phyloP scores from a whole-genome alignment of 1,284 basidiomycete genomes.

The Trichosporon sp. region DNA sequence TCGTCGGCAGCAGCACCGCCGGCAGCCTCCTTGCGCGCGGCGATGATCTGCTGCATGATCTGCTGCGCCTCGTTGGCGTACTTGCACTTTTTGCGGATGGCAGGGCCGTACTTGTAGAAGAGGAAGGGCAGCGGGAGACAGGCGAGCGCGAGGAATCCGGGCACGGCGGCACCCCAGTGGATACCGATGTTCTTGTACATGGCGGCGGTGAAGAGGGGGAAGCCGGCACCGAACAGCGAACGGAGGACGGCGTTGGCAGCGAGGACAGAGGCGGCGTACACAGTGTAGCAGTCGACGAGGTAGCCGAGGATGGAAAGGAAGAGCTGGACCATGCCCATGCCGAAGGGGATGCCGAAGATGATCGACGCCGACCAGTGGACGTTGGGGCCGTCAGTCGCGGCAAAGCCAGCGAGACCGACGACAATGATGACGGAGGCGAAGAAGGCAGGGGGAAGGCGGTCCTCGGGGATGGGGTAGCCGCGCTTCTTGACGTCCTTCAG shows the following conservation, averaged over 20 bases:
- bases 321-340: conserved; percentile 66
- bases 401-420: conserved; percentile 56
- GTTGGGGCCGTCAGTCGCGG: conserved; percentile 51
- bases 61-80: conserved; percentile 51
- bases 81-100: conserved; percentile 64
- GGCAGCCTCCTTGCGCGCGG: conserved; percentile 36
- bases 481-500: conserved; percentile 62
- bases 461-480: conserved; percentile 63
- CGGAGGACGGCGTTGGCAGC: conserved; percentile 72
- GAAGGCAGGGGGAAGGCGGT: conserved; percentile 63
- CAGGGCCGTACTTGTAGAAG: conserved; percentile 62
- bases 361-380: conserved; percentile 63
- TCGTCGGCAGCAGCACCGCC: conserved; percentile 22
- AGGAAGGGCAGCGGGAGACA: conserved; percentile 64
- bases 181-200: conserved; percentile 63
- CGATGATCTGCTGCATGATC: conserved; percentile 49
- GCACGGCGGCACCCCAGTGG: conserved; percentile 68
- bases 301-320: conserved; percentile 66
- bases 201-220: conserved; percentile 63
- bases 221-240: conserved; percentile 66
- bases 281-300: conserved; percentile 66
- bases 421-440: conserved; percentile 51
- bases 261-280: conserved; percentile 63
- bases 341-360: conserved; percentile 66
- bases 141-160: conserved; percentile 64